Evolutionary conservation across 257 asterid species (phyloP), one percentile per base, ranked within the genome.

Genomic region (Echites panduratus): DNA sequence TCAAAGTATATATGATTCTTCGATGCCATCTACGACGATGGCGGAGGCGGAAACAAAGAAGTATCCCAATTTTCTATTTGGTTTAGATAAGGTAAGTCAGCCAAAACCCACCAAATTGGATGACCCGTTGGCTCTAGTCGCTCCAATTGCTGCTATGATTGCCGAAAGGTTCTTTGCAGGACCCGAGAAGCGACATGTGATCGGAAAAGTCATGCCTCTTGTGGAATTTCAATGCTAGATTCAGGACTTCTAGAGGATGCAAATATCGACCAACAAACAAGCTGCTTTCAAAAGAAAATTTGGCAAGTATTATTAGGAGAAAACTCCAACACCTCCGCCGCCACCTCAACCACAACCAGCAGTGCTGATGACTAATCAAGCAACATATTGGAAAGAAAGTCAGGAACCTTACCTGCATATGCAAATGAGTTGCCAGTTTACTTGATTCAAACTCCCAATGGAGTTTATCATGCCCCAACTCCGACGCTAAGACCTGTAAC

Each of bases 211-310:
- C 7, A 62, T 75, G 16, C 49, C 79, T 47, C 70, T 64, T 56
- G 66, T 71, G 68, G 83, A 79, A 27, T 47, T 75, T 58, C 83
- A 82, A 19, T 76, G 85, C 24, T 83, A 82, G 75, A 38, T 82
- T 48, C 81, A 82, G 1, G 81, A 82, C 24, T 43, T 78, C 16
- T 79, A 78, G 52, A 78, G 81, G 79, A 40, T 78, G 70, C 81
- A 78, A 50, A 78, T 82, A 38, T 70, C 81, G 9, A 70, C 49
- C 58, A 80, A 78, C 38, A 3, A 32, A 3, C 85, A 78, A 69
- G 78, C 47, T 11, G 49, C 17, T 41, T 72, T 24, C 61, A 72
- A 38, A 9, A 67, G 74, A 20, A 68, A 53, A 43, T 44, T 75
- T 1, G 76, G 50, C 9, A 74, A 81, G 1, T 62, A 70, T 56